Evolutionary conservation across 23 red algal genomes (phyloP).

Genomic region (Chondrus crispus): DNA sequence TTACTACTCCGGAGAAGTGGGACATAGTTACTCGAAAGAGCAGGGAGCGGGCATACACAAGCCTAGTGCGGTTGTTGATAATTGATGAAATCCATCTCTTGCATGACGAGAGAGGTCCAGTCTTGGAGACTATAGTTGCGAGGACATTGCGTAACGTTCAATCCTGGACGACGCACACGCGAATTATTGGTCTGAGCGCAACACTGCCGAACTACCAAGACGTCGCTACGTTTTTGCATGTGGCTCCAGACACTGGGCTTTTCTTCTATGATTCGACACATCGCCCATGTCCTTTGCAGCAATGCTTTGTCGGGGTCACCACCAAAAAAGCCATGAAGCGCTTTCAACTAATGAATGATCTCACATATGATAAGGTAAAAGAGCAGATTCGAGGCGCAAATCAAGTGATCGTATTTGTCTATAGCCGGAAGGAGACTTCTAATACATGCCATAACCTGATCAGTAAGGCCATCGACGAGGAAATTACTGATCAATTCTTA

Average conservation of each 20-base stretch:
- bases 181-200: constrained; percentile 89
- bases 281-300: constrained; percentile 83
- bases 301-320: constrained; percentile 77
- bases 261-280: constrained; percentile 77
- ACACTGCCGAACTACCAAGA: constrained; percentile 96
- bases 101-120: constrained; percentile 86
- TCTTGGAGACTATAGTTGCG: constrained; percentile 84
- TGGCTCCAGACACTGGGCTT: constrained; percentile 39
- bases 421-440: constrained; percentile 78
- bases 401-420: constrained; percentile 93
- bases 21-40: constrained; percentile 92
- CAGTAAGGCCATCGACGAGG: constrained; percentile 70
- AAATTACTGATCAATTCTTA: constrained; percentile 54
- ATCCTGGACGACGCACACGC: constrained; percentile 3
- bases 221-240: constrained; percentile 87
- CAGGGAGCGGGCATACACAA: constrained; percentile 26
- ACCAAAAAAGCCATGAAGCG: constrained; percentile 66
- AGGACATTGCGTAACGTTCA: constrained; percentile 65
- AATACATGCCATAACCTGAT: constrained; percentile 52
- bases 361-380: constrained; percentile 74
- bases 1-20: constrained; percentile 99
- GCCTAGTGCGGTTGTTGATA: constrained; percentile 74
- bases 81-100: constrained; percentile 97
- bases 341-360: constrained; percentile 69
- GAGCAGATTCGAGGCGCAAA: constrained; percentile 47